These are phyloP conservation scores for Colletotrichum cuscutae DNA, from an alignment of 2,329 filamentous ascomycete species.

Conservation along the genomic window DNA sequence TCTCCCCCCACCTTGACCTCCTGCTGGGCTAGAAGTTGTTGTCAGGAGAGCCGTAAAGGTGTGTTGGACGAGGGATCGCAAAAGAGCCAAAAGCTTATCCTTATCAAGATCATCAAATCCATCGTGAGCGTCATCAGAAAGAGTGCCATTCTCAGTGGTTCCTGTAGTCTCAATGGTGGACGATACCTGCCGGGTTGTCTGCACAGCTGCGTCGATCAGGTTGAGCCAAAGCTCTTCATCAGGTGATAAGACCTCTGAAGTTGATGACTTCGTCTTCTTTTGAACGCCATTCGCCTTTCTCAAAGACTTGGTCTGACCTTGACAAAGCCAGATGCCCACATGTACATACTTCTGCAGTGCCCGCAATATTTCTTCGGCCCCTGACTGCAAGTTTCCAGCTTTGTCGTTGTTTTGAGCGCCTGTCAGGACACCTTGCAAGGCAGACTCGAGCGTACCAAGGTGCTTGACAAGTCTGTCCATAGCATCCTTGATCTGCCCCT, in stretches of 20 bases:
- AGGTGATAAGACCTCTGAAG: constrained; percentile 57
- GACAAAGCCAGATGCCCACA: constrained; percentile 96
- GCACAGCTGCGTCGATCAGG: constrained; percentile 69
- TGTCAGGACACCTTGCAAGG: constrained; percentile 78
- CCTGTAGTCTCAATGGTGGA: constrained; percentile 57
- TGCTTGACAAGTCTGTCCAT: constrained; percentile 89
- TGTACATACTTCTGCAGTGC: constrained; percentile 89
- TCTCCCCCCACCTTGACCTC: constrained; percentile 45
- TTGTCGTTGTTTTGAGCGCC: constrained; percentile 64
- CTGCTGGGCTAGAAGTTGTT: constrained; percentile 69
- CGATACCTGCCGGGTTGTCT: constrained; percentile 72
- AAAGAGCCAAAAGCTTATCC: constrained; percentile 70
- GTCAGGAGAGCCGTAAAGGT: constrained; percentile 88
- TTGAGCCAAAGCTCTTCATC: constrained; percentile 70
- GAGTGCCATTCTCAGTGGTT: constrained; percentile 33
- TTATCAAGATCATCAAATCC: constrained; percentile 55
- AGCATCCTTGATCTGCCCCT: constrained; percentile 83
- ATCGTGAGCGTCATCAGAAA: constrained; percentile 38
- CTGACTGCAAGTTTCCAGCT: constrained; percentile 64
- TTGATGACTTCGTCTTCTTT: constrained; percentile 59
- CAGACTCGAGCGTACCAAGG: constrained; percentile 80
- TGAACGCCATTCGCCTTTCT: constrained; percentile 54
- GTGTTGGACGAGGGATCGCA: constrained; percentile 87
- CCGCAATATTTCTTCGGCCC: constrained; percentile 78
- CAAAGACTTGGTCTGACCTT: constrained; percentile 78